Percentiles rank a stretch among this genome's conserved stretches.
phyloP scores from a whole-genome alignment of 768 basidiomycete species.

The Auricularia heimuer region DNA sequence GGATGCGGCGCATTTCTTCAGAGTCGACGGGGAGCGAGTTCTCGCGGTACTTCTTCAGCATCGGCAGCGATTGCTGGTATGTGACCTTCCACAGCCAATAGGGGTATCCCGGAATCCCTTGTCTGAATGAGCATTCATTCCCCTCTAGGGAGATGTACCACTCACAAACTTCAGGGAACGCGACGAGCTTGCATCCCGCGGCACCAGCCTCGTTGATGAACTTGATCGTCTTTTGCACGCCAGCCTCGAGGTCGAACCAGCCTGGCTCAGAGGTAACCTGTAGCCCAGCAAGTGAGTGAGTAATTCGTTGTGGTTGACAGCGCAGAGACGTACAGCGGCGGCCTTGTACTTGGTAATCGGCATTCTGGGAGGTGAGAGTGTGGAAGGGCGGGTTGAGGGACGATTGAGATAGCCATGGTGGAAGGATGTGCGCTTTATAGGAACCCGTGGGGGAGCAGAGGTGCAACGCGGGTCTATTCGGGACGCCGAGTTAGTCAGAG shows the following conservation, averaged over 20 bases:
- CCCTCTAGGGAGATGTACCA: neutral
- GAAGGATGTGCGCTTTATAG: too few relatives aligned
- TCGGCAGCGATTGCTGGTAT: constrained; percentile 5
- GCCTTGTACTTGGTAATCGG: neutral
- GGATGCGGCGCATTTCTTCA: constrained; percentile 5
- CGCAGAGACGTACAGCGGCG: neutral
- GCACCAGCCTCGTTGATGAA: neutral
- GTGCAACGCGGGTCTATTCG: too few relatives aligned
- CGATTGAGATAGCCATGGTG: too few relatives aligned
- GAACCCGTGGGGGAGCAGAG: too few relatives aligned
- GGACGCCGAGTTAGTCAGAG: too few relatives aligned
- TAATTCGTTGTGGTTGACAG: neutral
- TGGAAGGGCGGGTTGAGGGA: too few relatives aligned
- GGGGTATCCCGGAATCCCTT: neutral
- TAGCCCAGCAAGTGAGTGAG: neutral
- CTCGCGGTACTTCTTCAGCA: constrained; percentile 5
- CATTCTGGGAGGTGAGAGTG: neutral
- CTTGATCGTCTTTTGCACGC: neutral
- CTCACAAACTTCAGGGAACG: neutral
- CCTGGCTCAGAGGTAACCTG: neutral
- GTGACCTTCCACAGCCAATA: constrained; percentile 1
- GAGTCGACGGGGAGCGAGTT: constrained; percentile 6
- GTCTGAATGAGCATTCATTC: neutral
- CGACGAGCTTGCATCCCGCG: neutral
- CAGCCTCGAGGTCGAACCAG: neutral